Evolutionary conservation across 345 rosid species (phyloP), one percentile per base, ranked within the genome.

Genomic region (Eutrema yunnanense): DNA sequence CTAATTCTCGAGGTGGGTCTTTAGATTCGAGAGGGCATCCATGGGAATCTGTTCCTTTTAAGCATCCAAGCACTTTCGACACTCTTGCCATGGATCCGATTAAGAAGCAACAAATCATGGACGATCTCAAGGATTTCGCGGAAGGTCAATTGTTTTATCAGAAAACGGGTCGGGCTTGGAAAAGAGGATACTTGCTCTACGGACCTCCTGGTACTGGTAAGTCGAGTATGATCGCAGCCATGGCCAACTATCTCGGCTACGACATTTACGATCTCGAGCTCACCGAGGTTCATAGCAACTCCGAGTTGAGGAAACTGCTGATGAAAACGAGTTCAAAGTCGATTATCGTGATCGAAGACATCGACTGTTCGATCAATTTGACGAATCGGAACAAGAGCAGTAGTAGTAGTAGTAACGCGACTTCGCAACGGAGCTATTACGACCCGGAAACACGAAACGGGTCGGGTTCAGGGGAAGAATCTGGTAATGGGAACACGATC

Each of bases 181-280:
- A 94, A 57, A 71, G 98, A 60, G 98, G 97, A 0, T 94, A 94
- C 56, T 73, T 91, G 76, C 88, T 94, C 0, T 91, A 91, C 48
- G 98, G 98, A 0, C 96, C 98, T 0, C 98, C 98, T 0, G 97
- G 98, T 12, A 94, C 98, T 0, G 98, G 98, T 10, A 94, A 94
- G 52, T 94, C 98, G 4, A 91, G 97, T 71, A 89, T 94, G 97
- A 94, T 94, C 40, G 98, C 98, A 5, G 97, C 98, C 12, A 91
- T 94, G 98, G 98, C 98, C 2, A 94, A 94, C 64, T 83, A 67
- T 75, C 87, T 94, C 4, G 88, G 93, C 32, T 94, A 94, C 71
- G 98, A 94, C 61, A 94, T 94, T 52, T 94, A 89, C 65, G 98
- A 94, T 62, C 92, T 94, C n/a, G 98, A 94, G 57, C 79, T 94